Evolutionary conservation across 2,329 filamentous ascomycete species (phyloP), one percentile per base, ranked within the genome.

Genomic region (Thelonectria rubi): DNA sequence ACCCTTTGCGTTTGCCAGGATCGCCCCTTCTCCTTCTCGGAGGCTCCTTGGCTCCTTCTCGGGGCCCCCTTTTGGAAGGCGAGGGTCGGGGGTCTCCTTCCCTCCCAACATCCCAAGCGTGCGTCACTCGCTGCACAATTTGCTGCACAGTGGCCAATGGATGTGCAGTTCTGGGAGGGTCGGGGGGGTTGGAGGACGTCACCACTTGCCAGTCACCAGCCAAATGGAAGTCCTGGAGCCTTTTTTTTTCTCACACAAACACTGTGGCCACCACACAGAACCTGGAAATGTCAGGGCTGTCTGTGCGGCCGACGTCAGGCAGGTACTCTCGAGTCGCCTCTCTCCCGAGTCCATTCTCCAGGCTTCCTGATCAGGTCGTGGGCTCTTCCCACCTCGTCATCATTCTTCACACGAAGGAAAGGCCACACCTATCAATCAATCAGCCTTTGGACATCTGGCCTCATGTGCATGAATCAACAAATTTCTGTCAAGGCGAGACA

Each of bases 181-280:
- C 39, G 51, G 57, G 57, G n/a, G 26, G 57, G 50, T 51, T 60
- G 57, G 57, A 55, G 57, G 51, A 60, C 57, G 57, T 60, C 57
- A 60, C 51, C 45, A 43, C 45, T 60, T 46, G 15, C 51, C 51
- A 42, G 57, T 60, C 52, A 14, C 51, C 51, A 50, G 51, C 47
- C 56, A 49, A 46, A 30, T 30, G 26, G 26, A 30, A 30, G 26
- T 8, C 26, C 8, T 30, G 26, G 26, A 45, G 45, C 51, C 30
- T 42, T 42, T 34, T 50, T 55, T 48, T 9, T 30, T 24, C 20
- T 39, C 50, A 49, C 45, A 40, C 26, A 45, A 52, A 60, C 57
- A 55, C 51, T 60, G 57, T 60, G 45, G 51, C 51, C 51, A 55
- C 57, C 34, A n/a, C n/a, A 24, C 40, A 20, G 50, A 26, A 24